These are phyloP conservation scores for Rhodotorula mucilaginosa DNA, from an alignment of 1,284 basidiomycete genomes.

Conservation along the genomic window DNA sequence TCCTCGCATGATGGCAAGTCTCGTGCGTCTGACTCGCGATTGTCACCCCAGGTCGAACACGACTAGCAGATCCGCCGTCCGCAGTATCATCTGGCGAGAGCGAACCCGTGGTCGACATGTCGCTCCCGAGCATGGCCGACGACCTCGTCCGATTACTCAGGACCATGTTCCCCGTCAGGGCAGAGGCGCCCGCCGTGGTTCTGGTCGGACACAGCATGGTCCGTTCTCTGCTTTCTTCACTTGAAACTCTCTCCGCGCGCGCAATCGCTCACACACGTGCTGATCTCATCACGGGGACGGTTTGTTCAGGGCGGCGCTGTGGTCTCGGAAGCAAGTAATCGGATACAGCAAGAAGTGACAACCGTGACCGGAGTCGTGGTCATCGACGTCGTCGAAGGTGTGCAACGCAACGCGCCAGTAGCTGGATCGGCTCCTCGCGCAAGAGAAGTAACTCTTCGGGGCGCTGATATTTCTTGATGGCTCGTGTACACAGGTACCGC, in stretches of 20 bases:
- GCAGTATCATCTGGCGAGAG: slow-evolving; percentile 50
- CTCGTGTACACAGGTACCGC: slow-evolving; percentile 69
- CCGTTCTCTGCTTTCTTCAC: slow-evolving; percentile 2
- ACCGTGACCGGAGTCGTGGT: slow-evolving; percentile 78
- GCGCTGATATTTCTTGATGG: too few relatives aligned
- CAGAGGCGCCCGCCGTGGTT: slow-evolving; percentile 65
- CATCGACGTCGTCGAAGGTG: slow-evolving; percentile 94
- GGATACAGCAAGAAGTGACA: slow-evolving; percentile 66
- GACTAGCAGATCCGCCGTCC: background rate
- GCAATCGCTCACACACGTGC: background rate
- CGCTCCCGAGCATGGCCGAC: slow-evolving; percentile 64
- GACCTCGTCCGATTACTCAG: slow-evolving; percentile 70
- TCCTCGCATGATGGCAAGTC: too few relatives aligned
- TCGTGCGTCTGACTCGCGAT: too few relatives aligned
- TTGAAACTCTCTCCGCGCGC: background rate
- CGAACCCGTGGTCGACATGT: slow-evolving; percentile 57
- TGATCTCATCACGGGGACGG: too few relatives aligned
- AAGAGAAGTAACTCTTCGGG: background rate
- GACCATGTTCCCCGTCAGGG: slow-evolving; percentile 65
- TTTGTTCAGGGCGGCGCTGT: slow-evolving; percentile 67
- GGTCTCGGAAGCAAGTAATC: slow-evolving; percentile 66
- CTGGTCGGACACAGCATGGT: slow-evolving; percentile 51
- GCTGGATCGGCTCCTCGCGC: too few relatives aligned
- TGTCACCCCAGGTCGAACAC: slow-evolving; percentile 34
- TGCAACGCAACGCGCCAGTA: slow-evolving; percentile 11